Percentiles rank a stretch among this genome's conserved stretches.
Conservation (phyloP, 2,329 filamentous ascomycete species). For the Ophiognomonia clavigignenti-juglandacearum region DNA sequence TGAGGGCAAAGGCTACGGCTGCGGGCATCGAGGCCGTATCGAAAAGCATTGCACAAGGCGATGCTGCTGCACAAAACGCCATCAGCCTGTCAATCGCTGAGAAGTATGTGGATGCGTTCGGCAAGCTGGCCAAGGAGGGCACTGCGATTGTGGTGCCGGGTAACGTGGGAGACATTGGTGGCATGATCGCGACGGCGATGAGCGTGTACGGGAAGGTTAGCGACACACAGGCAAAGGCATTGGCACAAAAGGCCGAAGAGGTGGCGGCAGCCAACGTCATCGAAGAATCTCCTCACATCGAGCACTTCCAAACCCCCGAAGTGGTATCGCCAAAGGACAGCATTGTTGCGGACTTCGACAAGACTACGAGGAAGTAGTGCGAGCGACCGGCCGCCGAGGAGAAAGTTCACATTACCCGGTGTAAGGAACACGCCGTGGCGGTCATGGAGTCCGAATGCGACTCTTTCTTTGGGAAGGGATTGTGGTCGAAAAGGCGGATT, state of each 20-base stretch:
- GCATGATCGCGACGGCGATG: constrained; percentile 95
- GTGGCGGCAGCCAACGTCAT: constrained; percentile 29
- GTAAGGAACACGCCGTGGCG: background rate
- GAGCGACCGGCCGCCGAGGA: background rate
- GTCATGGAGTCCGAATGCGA: background rate
- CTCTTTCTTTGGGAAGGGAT: background rate
- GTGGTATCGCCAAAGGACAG: constrained; percentile 17
- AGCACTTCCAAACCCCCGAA: constrained; percentile 16
- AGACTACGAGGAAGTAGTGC: constrained; percentile 16
- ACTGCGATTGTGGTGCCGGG: constrained; percentile 94
- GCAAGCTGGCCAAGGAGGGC: constrained; percentile 87
- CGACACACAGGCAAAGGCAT: constrained; percentile 66
- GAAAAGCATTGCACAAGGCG: constrained; percentile 65
- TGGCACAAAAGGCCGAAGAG: constrained; percentile 53
- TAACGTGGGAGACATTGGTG: constrained; percentile 91
- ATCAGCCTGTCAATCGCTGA: constrained; percentile 87
- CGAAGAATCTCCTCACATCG: constrained; percentile 16
- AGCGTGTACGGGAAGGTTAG: constrained; percentile 93
- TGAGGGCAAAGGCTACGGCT: constrained; percentile 84
- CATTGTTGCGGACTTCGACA: constrained; percentile 26
- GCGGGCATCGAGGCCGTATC: constrained; percentile 84
- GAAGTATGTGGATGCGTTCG: constrained; percentile 93
- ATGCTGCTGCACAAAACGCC: constrained; percentile 72
- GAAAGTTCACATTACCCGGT: background rate
- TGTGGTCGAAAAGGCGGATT: background rate